Evolutionary conservation across 345 rosid species (phyloP), one percentile per base, ranked within the genome.

Genomic region (Euphorbia pulcherrima): DNA sequence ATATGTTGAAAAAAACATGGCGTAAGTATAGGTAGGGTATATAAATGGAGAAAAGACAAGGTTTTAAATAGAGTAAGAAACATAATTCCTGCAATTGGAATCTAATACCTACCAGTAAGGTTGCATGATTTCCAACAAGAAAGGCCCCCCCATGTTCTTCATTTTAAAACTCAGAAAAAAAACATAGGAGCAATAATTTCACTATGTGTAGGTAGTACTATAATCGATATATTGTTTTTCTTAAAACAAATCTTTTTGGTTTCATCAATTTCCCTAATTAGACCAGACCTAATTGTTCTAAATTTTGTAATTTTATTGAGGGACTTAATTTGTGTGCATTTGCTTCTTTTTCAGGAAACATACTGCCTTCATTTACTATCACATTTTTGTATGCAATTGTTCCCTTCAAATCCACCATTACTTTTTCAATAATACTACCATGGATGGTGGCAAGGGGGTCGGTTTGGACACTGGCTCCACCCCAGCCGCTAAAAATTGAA

Each of bases 41-140:
- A 21, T 3, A 33, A 33, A 33, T 33, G 37, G 37, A 2, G 37
- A 33, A 2, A 33, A 33, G n/a, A n/a, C n/a, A n/a, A 40, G 29
- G 69, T 77, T 77, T 84, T 70, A 69, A 72, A 72, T 78, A 55
- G 57, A 59, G 84, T 21, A 82, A 76, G 78, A 53, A 73, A 66
- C 79, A 81, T 8, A 54, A 8, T 67, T 74, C 80, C 80, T 75
- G 81, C 80, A 72, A 77, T 74, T 68, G 81, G 82, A 75, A 64
- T 72, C 80, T 75, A 67, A 71, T 73, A 46, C 74, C 70, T 60
- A 37, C 39, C 39, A 62, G 67, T 47, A 41, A 60, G 68, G n/a
- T 10, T 48, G 24, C 78, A 68, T 53, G 21, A 11, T 12, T 39
- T 39, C 21, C 60, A n/a, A 1, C 37, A 33, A 33, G 4, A 33